These are phyloP conservation scores for Hebeloma cylindrosporum DNA, from an alignment of 768 basidiomycete genomes.

Conservation along the genomic window DNA sequence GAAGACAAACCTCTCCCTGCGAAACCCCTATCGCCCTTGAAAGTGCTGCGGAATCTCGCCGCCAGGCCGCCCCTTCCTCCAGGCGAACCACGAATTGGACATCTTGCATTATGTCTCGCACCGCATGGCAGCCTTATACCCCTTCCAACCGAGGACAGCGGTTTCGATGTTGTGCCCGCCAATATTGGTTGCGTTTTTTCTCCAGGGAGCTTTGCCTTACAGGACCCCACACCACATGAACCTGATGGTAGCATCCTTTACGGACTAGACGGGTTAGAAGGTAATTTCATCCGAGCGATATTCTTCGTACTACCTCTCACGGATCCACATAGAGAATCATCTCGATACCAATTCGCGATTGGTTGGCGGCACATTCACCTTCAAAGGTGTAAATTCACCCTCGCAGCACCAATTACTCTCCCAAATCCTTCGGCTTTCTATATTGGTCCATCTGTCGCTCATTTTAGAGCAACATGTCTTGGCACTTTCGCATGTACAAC, in stretches of 20 bases:
- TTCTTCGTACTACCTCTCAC: neutral
- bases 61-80: constrained; percentile 29
- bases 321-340: constrained; percentile 14
- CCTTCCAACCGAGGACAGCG: constrained; percentile 38
- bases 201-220: constrained; percentile 38
- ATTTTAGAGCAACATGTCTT: constrained; percentile 62
- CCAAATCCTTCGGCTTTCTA: constrained; percentile 49
- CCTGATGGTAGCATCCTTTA: constrained; percentile 39
- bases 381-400: constrained; percentile 46
- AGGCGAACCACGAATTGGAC: constrained; percentile 31
- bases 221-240: constrained; percentile 30
- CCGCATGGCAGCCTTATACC: constrained; percentile 34
- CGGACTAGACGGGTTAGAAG: constrained; percentile 52
- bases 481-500: constrained; percentile 45
- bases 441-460: constrained; percentile 57
- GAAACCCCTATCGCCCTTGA: constrained; percentile 18
- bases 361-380: constrained; percentile 62
- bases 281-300: constrained; percentile 31
- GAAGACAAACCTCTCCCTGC: constrained; percentile 11
- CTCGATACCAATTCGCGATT: constrained; percentile 28
- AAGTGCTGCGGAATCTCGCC: constrained; percentile 25
- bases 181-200: constrained; percentile 48
- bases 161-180: constrained; percentile 38
- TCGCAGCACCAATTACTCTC: constrained; percentile 44
- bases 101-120: constrained; percentile 53